Conservation (phyloP, 176 grass and related monocot species). For the Eragrostis nindensis region DNA sequence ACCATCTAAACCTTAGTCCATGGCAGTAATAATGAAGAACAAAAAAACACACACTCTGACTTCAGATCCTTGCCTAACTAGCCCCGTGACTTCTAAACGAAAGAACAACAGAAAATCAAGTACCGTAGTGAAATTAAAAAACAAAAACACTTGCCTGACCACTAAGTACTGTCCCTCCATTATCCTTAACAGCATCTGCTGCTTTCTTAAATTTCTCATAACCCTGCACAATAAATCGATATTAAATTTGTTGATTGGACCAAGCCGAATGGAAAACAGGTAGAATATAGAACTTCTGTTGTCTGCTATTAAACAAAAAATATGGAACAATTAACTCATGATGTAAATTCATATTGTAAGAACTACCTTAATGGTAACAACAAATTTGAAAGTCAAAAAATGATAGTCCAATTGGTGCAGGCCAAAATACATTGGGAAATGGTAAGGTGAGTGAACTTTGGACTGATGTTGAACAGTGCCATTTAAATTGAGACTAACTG, state of each 20-base stretch:
- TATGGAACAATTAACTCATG: neutral
- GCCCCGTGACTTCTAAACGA: neutral
- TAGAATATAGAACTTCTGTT: neutral
- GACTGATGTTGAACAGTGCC: neutral
- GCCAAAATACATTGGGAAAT: neutral
- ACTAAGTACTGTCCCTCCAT: constrained; percentile 60
- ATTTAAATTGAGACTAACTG: neutral
- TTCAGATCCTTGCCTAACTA: neutral
- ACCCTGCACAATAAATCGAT: constrained; percentile 58
- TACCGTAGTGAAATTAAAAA: constrained; percentile 19
- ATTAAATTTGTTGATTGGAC: constrained; percentile 6
- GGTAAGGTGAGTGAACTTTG: neutral
- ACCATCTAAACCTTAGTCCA: neutral
- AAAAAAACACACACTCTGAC: neutral
- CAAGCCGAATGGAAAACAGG: neutral
- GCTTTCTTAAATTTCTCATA: constrained; percentile 95
- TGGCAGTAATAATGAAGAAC: neutral
- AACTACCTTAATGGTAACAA: neutral
- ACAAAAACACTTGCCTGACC: constrained; percentile 67
- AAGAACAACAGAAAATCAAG: constrained; percentile 1
- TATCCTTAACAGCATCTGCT: constrained; percentile 83
- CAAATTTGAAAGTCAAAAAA: neutral
- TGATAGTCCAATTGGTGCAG: neutral
- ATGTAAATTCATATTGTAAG: neutral
- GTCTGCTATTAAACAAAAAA: neutral